Percentiles rank a stretch among this genome's conserved stretches.
Evolutionary conservation across 768 basidiomycete genomes (phyloP).

Genomic region (Boletus rubescentipes): DNA sequence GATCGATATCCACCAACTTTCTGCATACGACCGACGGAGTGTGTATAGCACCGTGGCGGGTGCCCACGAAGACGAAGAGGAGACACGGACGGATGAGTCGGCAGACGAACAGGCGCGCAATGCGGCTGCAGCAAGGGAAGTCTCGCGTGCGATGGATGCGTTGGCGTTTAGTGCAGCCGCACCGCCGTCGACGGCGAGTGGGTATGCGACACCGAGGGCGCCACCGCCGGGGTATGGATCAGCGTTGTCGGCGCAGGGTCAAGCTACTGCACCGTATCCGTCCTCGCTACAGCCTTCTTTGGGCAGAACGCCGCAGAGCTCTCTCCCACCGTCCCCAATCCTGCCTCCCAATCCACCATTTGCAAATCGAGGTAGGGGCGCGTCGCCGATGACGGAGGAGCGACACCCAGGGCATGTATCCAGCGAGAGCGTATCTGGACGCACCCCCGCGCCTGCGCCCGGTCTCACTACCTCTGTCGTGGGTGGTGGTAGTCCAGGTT

Average conservation of each 20-base stretch:
- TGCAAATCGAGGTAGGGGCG: constrained; percentile 29
- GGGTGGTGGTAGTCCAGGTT: not conserved
- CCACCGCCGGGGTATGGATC: constrained; percentile 11
- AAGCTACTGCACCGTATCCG: not conserved
- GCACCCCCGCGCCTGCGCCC: constrained; percentile 1
- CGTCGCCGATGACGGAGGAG: constrained; percentile 7
- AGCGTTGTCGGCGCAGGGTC: not conserved
- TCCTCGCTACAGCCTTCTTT: not conserved
- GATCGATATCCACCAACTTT: not conserved
- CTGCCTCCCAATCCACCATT: constrained; percentile 42
- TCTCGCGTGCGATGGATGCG: constrained; percentile 63
- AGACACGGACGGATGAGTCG: constrained; percentile 22
- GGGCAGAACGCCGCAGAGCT: constrained; percentile 15
- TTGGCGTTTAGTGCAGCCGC: constrained; percentile 41
- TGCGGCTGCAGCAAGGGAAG: constrained; percentile 67
- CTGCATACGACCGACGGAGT: constrained; percentile 7
- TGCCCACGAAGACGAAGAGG: constrained; percentile 26
- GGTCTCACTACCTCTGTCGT: not conserved
- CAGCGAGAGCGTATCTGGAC: constrained; percentile 5
- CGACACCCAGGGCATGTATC: constrained; percentile 2
- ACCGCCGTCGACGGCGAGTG: constrained; percentile 8
- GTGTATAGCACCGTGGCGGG: not conserved
- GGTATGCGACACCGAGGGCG: constrained; percentile 17
- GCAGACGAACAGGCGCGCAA: constrained; percentile 57
- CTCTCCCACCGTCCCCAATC: constrained; percentile 27